These are phyloP conservation scores for Rubroboletus pulcherrimus DNA, from an alignment of 768 basidiomycete genomes.

Conservation along the genomic window DNA sequence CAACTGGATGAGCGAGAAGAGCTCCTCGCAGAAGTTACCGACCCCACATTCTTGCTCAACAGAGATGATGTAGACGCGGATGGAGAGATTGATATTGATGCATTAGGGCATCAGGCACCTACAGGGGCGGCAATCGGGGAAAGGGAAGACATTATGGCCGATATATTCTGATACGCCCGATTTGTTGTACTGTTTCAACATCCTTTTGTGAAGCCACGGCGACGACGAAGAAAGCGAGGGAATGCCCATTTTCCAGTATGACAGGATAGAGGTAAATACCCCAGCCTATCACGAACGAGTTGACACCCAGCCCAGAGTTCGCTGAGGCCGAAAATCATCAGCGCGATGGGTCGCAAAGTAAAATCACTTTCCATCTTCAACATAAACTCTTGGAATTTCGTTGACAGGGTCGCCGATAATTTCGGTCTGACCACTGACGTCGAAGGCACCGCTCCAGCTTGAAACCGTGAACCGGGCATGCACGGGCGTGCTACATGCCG, in stretches of 20 bases:
- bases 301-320: background rate
- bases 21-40: slow-evolving; percentile 69
- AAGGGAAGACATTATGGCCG: slow-evolving; percentile 31
- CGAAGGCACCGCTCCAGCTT: background rate
- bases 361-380: background rate
- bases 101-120: slow-evolving; percentile 58
- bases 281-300: background rate
- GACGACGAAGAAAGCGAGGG: background rate
- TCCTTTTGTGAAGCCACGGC: background rate
- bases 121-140: slow-evolving; percentile 45
- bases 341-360: too few species aligned
- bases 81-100: slow-evolving; percentile 49
- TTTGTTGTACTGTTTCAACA: slow-evolving; percentile 1
- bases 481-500: background rate
- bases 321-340: background rate
- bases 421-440: background rate
- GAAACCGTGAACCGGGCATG: background rate
- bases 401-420: background rate
- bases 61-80: slow-evolving; percentile 56
- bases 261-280: background rate
- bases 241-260: background rate
- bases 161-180: slow-evolving; percentile 28
- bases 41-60: slow-evolving; percentile 54
- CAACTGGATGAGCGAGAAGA: slow-evolving; percentile 79
- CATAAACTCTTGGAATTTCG: background rate